Evolutionary conservation across 1,284 basidiomycete genomes (phyloP).

Genomic region (Kwoniella shivajii): DNA sequence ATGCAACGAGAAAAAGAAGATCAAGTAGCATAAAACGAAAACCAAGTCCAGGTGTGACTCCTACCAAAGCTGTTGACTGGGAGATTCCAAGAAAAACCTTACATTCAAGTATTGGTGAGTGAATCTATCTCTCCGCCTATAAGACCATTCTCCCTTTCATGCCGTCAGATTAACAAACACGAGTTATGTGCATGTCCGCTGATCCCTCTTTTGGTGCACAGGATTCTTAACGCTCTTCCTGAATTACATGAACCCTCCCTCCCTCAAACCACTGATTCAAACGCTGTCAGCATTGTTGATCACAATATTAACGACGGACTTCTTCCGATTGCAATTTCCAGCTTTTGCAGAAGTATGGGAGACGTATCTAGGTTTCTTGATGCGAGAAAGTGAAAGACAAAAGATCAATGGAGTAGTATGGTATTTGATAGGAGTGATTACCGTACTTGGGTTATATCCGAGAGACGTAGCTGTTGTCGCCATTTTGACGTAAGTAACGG

Average conservation of each 20-base stretch:
- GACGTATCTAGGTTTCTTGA: constrained; percentile 76
- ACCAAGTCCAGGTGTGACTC: constrained; percentile 47
- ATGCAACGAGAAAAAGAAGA: constrained; percentile 33
- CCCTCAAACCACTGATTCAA: constrained; percentile 62
- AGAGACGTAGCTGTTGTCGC: constrained; percentile 84
- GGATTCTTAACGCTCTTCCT: constrained; percentile 84
- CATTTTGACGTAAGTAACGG: constrained; percentile 73
- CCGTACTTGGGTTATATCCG: constrained; percentile 77
- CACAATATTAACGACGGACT: constrained; percentile 73
- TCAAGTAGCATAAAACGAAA: constrained; percentile 44
- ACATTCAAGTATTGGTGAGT: constrained; percentile 85
- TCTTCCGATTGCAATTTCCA: constrained; percentile 71
- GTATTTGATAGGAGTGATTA: constrained; percentile 90
- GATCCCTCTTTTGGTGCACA: constrained; percentile 42
- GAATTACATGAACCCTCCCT: constrained; percentile 53
- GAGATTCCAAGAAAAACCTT: constrained; percentile 90
- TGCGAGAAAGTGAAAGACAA: constrained; percentile 90
- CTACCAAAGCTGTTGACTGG: constrained; percentile 53
- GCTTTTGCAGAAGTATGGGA: constrained; percentile 78
- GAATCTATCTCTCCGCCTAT: too few relatives aligned
- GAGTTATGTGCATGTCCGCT: too few relatives aligned
- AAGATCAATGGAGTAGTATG: constrained; percentile 87
- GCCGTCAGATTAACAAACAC: too few relatives aligned
- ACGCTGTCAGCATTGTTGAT: constrained; percentile 69
- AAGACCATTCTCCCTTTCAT: too few relatives aligned